A percentile compares a stretch with the other conserved stretches of the same genome.
These are phyloP conservation scores for Medicago arabica DNA, from an alignment of 306 rosid species.

Conservation along the genomic window DNA sequence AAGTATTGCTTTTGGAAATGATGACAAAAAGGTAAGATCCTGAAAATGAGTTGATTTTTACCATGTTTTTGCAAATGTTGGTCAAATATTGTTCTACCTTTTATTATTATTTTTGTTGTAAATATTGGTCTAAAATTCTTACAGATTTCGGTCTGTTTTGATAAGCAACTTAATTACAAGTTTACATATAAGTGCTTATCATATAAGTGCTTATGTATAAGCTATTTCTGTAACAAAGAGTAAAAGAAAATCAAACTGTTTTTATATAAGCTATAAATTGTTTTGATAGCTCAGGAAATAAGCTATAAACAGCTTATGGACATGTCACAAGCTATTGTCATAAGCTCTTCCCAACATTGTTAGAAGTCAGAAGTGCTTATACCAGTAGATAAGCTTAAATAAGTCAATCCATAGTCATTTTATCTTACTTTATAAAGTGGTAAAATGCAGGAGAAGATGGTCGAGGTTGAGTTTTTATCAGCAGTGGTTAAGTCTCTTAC, in stretches of 20 bases:
- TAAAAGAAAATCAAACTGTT: too few species aligned
- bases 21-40: conserved; percentile 67
- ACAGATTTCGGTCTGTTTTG: neutral
- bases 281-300: neutral
- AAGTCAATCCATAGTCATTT: neutral
- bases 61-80: neutral
- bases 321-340: too few species aligned
- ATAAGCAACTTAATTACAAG: neutral
- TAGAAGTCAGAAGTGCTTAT: neutral
- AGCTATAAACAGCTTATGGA: neutral
- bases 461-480: conserved; percentile 64
- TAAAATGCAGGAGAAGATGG: conserved; percentile 82
- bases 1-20: conserved; percentile 54
- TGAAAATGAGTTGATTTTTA: conserved; percentile 2
- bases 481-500: conserved; percentile 73
- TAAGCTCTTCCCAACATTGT: neutral
- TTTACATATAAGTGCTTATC: neutral
- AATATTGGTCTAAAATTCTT: neutral
- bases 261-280: neutral
- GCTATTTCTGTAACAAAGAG: neutral
- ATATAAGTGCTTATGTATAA: neutral
- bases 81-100: too few species aligned
- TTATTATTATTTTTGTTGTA: neutral
- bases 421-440: conserved; percentile 42
- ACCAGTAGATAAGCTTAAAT: neutral